phyloP scores from a whole-genome alignment of 805 yeast species.

The Ogataea ramenticola region DNA sequence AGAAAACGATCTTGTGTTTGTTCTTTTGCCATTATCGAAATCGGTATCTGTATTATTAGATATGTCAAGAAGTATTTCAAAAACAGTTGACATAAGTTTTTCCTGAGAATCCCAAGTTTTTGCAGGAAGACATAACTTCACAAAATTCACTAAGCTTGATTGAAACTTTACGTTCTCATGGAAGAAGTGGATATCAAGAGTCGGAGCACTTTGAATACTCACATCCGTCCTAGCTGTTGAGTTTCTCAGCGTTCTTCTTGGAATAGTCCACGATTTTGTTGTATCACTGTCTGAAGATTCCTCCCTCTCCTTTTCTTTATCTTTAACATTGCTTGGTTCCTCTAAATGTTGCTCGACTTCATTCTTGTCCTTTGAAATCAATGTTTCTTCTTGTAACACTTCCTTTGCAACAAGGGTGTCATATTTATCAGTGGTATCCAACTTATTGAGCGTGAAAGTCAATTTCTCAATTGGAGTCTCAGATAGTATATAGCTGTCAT shows the following conservation, averaged over 20 bases:
- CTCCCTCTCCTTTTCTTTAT: conserved; percentile 8
- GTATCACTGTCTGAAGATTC: not conserved
- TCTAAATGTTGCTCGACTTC: not conserved
- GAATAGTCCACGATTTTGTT: not conserved
- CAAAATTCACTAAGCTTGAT: not conserved
- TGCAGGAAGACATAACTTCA: not conserved
- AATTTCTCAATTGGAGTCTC: conserved; percentile 38
- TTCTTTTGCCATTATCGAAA: too few relatives aligned
- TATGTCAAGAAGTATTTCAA: not conserved
- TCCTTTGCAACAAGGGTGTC: not conserved
- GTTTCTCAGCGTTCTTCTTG: conserved; percentile 2
- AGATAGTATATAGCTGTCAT: conserved; percentile 46
- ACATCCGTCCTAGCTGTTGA: not conserved
- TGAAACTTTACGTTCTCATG: not conserved
- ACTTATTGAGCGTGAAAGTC: conserved; percentile 26
- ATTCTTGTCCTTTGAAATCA: conserved; percentile 4
- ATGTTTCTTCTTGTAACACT: too few relatives aligned
- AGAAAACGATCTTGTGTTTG: not conserved
- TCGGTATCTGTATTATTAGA: conserved; percentile 1
- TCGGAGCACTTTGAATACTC: not conserved
- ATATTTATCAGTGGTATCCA: conserved; percentile 3
- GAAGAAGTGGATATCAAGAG: not conserved
- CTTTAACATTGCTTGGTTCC: conserved; percentile 13
- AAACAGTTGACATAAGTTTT: not conserved
- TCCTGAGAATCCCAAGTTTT: not conserved